Evolutionary conservation across 2,329 filamentous ascomycete species (phyloP).

Genomic region (Colletotrichum higginsianum): DNA sequence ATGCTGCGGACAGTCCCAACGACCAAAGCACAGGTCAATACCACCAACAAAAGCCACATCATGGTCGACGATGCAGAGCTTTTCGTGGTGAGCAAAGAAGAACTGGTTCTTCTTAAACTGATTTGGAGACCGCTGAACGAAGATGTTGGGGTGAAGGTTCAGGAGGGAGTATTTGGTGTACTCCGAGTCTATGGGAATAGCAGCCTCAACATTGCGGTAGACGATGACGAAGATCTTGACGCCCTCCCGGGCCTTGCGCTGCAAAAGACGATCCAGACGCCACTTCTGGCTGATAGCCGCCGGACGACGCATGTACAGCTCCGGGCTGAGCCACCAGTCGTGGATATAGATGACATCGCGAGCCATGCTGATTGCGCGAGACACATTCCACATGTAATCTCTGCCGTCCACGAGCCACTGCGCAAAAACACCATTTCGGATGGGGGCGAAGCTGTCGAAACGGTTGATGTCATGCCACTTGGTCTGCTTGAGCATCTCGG

Average conservation of each 20-base stretch:
- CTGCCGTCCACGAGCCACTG: slow-evolving; percentile 97
- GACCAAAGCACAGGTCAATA: slow-evolving; percentile 95
- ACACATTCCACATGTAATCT: slow-evolving; percentile 99
- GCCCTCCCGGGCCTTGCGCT: slow-evolving; percentile 92
- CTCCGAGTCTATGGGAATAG: slow-evolving; percentile 97
- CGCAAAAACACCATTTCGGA: slow-evolving; percentile 87
- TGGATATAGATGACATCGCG: slow-evolving; percentile 99
- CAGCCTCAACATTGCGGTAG: slow-evolving; percentile 97
- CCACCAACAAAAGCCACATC: slow-evolving; percentile 96
- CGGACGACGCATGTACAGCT: slow-evolving; percentile 94
- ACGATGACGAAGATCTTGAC: slow-evolving; percentile 99
- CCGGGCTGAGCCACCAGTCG: slow-evolving; percentile 98
- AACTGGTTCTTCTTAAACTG: slow-evolving; percentile 99
- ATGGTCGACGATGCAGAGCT: slow-evolving; percentile 96
- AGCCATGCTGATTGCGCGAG: slow-evolving; percentile 95
- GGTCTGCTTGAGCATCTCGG: slow-evolving; percentile 86
- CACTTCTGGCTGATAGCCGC: slow-evolving; percentile 98
- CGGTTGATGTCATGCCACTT: slow-evolving; percentile 87
- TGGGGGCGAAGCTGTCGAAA: slow-evolving; percentile 94
- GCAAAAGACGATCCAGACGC: slow-evolving; percentile 93
- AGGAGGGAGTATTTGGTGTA: slow-evolving; percentile 97
- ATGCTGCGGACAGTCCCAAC: slow-evolving; percentile 98
- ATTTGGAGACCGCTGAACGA: slow-evolving; percentile 95
- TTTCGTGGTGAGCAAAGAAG: slow-evolving; percentile 99
- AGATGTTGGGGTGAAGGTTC: slow-evolving; percentile 95